Base-by-base conservation (phyloP, 805 yeast genomes). In the Saturnispora bothae region DNA sequence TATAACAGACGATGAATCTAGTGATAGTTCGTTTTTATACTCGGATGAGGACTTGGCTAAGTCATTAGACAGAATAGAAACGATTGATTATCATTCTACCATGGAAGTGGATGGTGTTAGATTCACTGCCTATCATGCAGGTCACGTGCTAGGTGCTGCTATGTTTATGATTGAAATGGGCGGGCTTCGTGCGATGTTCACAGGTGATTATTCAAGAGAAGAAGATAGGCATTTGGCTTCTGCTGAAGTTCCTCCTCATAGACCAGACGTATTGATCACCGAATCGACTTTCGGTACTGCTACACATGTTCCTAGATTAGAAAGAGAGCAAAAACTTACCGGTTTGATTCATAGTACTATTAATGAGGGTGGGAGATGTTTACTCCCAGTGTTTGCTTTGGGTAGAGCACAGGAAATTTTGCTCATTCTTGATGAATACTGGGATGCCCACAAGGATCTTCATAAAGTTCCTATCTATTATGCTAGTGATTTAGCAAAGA, bases 141-240 rank as follows among this genome's bases (percentile, higher is more conserved):
- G 99, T n/a, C 99, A 92, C 68, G 99, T 92, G 10, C 65, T 92
- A 31, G 99, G 99, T 39, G 97, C 98, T 9, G 96, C 97, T 10
- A 92, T 92, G 97, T 92, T 79, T 58, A 78, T 92, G 47, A 74
- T 92, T 34, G 99, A 92, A 58, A 81, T 92, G 50, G 96, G 95
- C 15, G 96, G 96, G 0, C 63, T 89, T 42, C 83, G 84, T 48
- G 69, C 85, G 0, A 59, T 92, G 36, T 92, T 89, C 56, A 92
- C 99, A 0, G 99, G 99, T 40, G 99, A 92, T 59, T 92, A 84
- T 54, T 89, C 97, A 3, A 69, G 99, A 51, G 97, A 89, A 57
- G 86, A 83, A 52, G 95, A 88, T 55, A 76, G 99, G 46, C 99
- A 92, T 65, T 71, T 92, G 51, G 88, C 85, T 52, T 76, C 86